These are phyloP conservation scores for Aspergillus sclerotioniger DNA, from an alignment of 495 filamentous ascomycete genomes.

Conservation along the genomic window DNA sequence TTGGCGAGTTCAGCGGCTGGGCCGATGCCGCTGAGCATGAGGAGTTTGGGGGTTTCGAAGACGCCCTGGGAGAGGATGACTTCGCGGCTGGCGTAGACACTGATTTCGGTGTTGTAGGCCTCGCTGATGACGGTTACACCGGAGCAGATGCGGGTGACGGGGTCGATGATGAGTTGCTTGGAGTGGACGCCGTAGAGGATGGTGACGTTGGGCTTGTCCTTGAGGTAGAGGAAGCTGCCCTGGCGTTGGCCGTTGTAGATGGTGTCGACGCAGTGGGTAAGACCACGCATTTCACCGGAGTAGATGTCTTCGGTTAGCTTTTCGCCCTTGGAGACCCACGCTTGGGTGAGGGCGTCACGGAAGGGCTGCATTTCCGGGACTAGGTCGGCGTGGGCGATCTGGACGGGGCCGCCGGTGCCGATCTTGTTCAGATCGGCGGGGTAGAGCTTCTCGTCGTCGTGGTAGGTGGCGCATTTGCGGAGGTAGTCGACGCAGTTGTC, in stretches of 20 bases:
- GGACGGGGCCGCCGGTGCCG: slow-evolving; percentile 47
- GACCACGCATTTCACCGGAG: slow-evolving; percentile 54
- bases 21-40: slow-evolving; percentile 51
- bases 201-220: slow-evolving; percentile 55
- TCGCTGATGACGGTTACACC: slow-evolving; percentile 52
- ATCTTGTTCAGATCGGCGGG: slow-evolving; percentile 45
- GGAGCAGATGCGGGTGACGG: slow-evolving; percentile 27
- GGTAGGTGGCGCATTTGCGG: slow-evolving; percentile 57
- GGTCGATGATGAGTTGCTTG: slow-evolving; percentile 54
- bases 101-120: slow-evolving; percentile 17
- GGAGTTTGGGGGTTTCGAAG: slow-evolving; percentile 46
- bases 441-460: slow-evolving; percentile 46
- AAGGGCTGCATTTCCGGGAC: slow-evolving; percentile 52
- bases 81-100: slow-evolving; percentile 40
- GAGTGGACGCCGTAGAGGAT: slow-evolving; percentile 48
- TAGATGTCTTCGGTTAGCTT: slow-evolving; percentile 53
- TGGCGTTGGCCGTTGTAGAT: slow-evolving; percentile 59
- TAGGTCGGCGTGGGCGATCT: slow-evolving; percentile 55
- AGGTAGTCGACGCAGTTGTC: slow-evolving; percentile 50
- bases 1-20: slow-evolving; percentile 42
- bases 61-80: slow-evolving; percentile 46
- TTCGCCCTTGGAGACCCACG: slow-evolving; percentile 57
- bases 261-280: slow-evolving; percentile 53
- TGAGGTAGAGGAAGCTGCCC: slow-evolving; percentile 50
- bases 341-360: slow-evolving; percentile 53